phyloP scores from a whole-genome alignment of 305 asterid species.

The Fraxinus albicans region DNA sequence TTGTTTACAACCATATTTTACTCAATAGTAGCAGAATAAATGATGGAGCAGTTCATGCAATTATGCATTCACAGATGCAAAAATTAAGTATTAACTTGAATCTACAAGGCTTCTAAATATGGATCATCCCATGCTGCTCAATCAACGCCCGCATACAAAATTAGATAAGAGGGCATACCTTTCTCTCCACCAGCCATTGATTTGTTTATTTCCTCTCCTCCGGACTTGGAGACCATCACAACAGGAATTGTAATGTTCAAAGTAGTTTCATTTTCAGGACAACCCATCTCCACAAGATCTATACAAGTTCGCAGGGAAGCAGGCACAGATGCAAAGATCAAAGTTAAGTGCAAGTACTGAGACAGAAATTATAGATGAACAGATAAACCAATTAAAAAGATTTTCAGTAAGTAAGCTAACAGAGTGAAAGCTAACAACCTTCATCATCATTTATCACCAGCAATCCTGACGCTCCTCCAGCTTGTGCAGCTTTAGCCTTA shows the following conservation, averaged over 20 bases:
- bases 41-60: not conserved
- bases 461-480: conserved; percentile 74
- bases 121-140: not conserved
- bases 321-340: conserved; percentile 25
- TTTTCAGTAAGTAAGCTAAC: conserved; percentile 21
- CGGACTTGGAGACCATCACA: conserved; percentile 69
- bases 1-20: conserved; percentile 12
- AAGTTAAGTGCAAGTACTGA: conserved; percentile 11
- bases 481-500: conserved; percentile 82
- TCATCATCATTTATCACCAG: conserved; percentile 73
- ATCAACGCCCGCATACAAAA: conserved; percentile 5
- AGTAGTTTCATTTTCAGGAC: conserved; percentile 57
- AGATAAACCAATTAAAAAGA: not conserved
- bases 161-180: conserved; percentile 44
- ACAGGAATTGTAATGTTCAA: conserved; percentile 77
- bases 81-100: not conserved
- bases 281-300: conserved; percentile 88
- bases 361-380: not conserved
- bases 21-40: conserved; percentile 1
- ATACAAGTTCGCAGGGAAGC: conserved; percentile 33
- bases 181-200: conserved; percentile 51
- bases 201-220: conserved; percentile 67
- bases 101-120: not conserved
- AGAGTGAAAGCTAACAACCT: conserved; percentile 49
- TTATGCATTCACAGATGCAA: not conserved